A percentile compares a stretch with the other conserved stretches of the same genome.
Conservation (phyloP, 1,284 basidiomycete species). For the Leccinum laetum region DNA sequence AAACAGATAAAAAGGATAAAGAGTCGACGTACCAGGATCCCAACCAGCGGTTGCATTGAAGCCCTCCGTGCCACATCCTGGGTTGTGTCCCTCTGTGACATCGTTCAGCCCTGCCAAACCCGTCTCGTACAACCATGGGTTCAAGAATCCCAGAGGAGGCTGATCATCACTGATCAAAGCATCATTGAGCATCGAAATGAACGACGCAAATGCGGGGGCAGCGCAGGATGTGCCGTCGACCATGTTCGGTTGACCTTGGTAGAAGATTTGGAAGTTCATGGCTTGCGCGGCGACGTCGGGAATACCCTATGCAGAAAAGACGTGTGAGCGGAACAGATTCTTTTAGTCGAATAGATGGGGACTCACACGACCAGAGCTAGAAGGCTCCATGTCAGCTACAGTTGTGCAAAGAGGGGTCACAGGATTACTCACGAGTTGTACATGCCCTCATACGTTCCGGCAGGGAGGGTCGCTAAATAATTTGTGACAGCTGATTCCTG, state of each 20-base stretch:
- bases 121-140: constrained; percentile 52
- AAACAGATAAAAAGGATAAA: not conserved
- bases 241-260: constrained; percentile 11
- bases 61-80: constrained; percentile 56
- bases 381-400: not conserved
- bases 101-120: constrained; percentile 46
- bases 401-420: not conserved
- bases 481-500: constrained; percentile 9
- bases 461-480: constrained; percentile 46
- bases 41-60: constrained; percentile 48
- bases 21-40: constrained; percentile 38
- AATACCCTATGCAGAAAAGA: constrained; percentile 35
- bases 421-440: constrained; percentile 50
- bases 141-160: constrained; percentile 56
- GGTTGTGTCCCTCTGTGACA: constrained; percentile 52
- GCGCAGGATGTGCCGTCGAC: constrained; percentile 52
- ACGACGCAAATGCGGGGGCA: constrained; percentile 19
- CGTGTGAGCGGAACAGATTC: constrained; percentile 23
- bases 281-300: constrained; percentile 65
- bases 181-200: constrained; percentile 65
- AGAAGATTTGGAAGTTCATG: constrained; percentile 9
- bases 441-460: constrained; percentile 53
- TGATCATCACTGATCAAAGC: constrained; percentile 46
- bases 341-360: constrained; percentile 24
- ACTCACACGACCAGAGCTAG: constrained; percentile 36